Percentiles rank a stretch among this genome's conserved stretches.
These are phyloP conservation scores for Aspergillus pseudoterreus DNA, from an alignment of 2,329 filamentous ascomycete genomes.

Conservation along the genomic window DNA sequence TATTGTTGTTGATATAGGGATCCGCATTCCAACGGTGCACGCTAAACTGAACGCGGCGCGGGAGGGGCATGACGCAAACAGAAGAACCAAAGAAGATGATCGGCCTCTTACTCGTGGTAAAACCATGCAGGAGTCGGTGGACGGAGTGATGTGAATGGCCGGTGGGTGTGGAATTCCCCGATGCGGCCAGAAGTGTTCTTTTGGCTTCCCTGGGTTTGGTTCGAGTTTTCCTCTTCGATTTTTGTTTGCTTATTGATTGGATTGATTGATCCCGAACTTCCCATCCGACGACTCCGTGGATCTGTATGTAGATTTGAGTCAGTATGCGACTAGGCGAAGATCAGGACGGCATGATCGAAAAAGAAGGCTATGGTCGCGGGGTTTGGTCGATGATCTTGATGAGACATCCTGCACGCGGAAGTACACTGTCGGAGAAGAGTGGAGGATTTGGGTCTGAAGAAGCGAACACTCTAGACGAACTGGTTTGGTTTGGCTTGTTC, in stretches of 20 bases:
- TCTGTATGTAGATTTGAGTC: too few species aligned
- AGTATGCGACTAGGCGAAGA: not conserved
- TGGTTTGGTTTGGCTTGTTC: too few species aligned
- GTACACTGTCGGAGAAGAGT: not conserved
- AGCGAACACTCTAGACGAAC: too few species aligned
- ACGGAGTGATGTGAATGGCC: not conserved
- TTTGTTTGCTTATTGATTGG: not conserved
- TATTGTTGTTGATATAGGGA: too few species aligned
- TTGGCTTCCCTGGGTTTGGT: not conserved
- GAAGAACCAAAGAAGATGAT: not conserved
- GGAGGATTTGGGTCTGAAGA: not conserved
- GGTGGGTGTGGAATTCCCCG: not conserved
- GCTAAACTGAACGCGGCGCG: conserved; percentile 9
- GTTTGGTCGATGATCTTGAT: too few species aligned
- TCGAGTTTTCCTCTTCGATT: not conserved
- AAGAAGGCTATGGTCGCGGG: too few species aligned
- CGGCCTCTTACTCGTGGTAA: not conserved
- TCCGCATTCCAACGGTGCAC: not conserved
- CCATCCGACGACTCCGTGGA: too few species aligned
- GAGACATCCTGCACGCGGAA: not conserved
- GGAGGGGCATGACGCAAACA: conserved; percentile 10
- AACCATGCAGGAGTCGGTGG: not conserved
- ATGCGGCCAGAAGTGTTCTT: not conserved
- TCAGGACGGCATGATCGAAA: not conserved
- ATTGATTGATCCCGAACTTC: not conserved